Percentiles rank a stretch among this genome's conserved stretches.
These are phyloP conservation scores for Clitopilus passeckerianus DNA, from an alignment of 768 basidiomycete species.

Conservation along the genomic window DNA sequence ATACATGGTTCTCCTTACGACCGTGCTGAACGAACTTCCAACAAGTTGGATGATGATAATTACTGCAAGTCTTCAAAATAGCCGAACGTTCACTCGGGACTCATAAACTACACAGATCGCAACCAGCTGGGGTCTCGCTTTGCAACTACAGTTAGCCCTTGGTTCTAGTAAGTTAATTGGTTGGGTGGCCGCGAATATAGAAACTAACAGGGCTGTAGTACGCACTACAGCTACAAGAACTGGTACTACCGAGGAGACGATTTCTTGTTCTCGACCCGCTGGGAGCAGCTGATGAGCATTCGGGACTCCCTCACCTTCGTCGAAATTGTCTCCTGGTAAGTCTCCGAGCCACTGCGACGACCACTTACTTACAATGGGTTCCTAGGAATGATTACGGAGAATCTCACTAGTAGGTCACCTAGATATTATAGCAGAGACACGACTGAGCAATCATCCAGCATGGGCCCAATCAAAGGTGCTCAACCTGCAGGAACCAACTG, in stretches of 20 bases:
- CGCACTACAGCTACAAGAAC: slow-evolving; percentile 56
- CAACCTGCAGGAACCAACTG: slow-evolving; percentile 40
- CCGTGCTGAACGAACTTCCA: slow-evolving; percentile 2
- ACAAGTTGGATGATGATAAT: slow-evolving; percentile 37
- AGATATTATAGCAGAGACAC: not conserved
- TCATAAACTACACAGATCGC: slow-evolving; percentile 25
- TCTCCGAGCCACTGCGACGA: not conserved
- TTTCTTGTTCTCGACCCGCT: slow-evolving; percentile 63
- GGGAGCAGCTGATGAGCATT: slow-evolving; percentile 64
- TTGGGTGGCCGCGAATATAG: too few species aligned
- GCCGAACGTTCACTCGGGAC: not conserved
- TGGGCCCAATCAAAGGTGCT: slow-evolving; percentile 53
- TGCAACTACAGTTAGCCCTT: slow-evolving; percentile 40
- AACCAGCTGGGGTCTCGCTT: slow-evolving; percentile 37
- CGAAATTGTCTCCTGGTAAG: slow-evolving; percentile 67
- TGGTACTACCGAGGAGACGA: slow-evolving; percentile 63
- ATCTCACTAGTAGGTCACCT: slow-evolving; percentile 51
- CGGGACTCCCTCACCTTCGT: slow-evolving; percentile 49
- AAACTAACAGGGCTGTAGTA: slow-evolving; percentile 26
- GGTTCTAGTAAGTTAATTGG: slow-evolving; percentile 36
- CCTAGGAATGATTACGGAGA: slow-evolving; percentile 73
- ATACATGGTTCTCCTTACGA: not conserved
- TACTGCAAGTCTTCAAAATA: slow-evolving; percentile 32
- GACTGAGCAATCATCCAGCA: slow-evolving; percentile 19
- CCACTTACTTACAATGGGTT: not conserved